A percentile compares a stretch with the other conserved stretches of the same genome.
Evolutionary conservation across 2,329 filamentous ascomycete species (phyloP).

Genomic region (Pseudocercospora fijiensis): DNA sequence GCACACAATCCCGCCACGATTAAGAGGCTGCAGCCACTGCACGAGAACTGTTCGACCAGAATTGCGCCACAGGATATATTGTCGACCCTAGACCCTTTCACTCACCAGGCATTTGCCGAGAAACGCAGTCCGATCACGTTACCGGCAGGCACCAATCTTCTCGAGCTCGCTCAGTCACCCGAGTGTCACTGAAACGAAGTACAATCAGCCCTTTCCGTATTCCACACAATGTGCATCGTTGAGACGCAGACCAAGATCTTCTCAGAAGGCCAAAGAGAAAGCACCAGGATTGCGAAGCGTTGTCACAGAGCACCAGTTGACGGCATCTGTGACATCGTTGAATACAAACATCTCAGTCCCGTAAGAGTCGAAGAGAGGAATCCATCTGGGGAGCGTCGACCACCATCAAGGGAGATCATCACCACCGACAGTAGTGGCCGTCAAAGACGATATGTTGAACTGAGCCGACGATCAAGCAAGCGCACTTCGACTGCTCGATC

Average conservation of each 20-base stretch:
- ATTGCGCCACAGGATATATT: not conserved
- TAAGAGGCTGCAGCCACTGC: not conserved
- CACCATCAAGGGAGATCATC: conserved; percentile 24
- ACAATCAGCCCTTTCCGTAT: not conserved
- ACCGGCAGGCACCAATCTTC: conserved; percentile 6
- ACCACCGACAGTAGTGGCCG: conserved; percentile 28
- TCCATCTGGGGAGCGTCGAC: conserved; percentile 17
- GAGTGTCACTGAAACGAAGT: not conserved
- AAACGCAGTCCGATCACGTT: conserved; percentile 6
- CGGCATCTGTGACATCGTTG: conserved; percentile 28
- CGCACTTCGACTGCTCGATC: conserved; percentile 24
- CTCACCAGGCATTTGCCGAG: conserved; percentile 9
- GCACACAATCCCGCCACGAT: not conserved
- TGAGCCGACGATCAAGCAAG: conserved; percentile 26
- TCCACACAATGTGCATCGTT: conserved; percentile 34
- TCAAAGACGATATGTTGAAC: conserved; percentile 26
- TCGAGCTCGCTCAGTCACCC: not conserved
- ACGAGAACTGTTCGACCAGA: not conserved
- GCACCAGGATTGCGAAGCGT: conserved; percentile 22
- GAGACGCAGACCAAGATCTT: conserved; percentile 33
- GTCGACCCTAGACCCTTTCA: not conserved
- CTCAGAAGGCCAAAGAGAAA: conserved; percentile 26
- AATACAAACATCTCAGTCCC: conserved; percentile 16
- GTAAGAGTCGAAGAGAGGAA: conserved; percentile 26
- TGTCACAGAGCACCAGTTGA: conserved; percentile 27